Evolutionary conservation across 306 rosid species (phyloP), one percentile per base, ranked within the genome.

Genomic region (Sicyos baderoa): DNA sequence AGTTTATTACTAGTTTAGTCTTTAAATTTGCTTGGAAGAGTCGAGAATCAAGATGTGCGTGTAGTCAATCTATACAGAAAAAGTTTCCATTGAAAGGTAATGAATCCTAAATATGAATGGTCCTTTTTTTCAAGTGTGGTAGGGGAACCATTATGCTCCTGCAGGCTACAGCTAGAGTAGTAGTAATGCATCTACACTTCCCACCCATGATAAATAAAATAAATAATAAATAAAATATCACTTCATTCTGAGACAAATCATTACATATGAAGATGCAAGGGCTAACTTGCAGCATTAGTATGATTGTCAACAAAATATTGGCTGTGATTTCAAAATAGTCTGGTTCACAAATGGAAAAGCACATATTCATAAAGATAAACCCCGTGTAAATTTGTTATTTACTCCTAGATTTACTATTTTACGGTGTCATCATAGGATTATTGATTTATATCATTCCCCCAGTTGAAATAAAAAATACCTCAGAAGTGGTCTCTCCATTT

Each of bases 401-500:
- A 25, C 18, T 13, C 17, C 64, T 59, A 59, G 45, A 59, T 5
- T 58, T 29, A 29, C 37, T 15, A 29, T 15, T 22, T 44, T 47
- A 65, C 17, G 22, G 54, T 7, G 63, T 22, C 63, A 3, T 7
- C 21, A 22, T 44, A 22, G 11, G 71, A 66, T 45, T 47, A 66
- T 48, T 22, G 45, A 47, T 14, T 29, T 58, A 25, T 49, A 15
- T n/a, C 27, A 11, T 51, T 23, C 72, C 47, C 54, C 47, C 44
- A 4, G 17, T 7, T 5, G 22, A 71, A 50, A 72, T 19, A 70
- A 49, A 68, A 37, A 81, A 77, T 79, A 94, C 99, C 99, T 94
- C 99, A 67, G 99, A 94, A 40, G 97, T 90, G 68, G 97, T 88
- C 81, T 94, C 97, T 76, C 90, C 97, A 63, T 79, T 81, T 52